Percentiles rank a stretch among this genome's conserved stretches.
Conservation (phyloP, 306 rosid genomes). For the Lablab purpureus region DNA sequence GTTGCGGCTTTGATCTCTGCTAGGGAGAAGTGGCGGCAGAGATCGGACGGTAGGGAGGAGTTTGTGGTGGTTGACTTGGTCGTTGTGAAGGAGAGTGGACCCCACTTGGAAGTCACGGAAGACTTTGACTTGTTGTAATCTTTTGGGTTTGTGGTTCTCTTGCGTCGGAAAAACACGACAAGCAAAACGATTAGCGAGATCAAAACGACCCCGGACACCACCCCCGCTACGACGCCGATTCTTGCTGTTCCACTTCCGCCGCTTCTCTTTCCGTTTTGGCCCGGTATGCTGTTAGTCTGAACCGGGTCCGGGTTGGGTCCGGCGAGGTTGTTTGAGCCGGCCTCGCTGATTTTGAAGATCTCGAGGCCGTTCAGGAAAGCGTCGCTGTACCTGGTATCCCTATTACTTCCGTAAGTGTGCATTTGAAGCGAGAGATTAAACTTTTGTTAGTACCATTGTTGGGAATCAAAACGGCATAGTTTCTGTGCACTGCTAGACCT, state of each 20-base stretch:
- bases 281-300: background rate
- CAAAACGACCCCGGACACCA: conserved; percentile 16
- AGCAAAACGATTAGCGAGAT: conserved; percentile 15
- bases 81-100: conserved; percentile 46
- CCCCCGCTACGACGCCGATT: conserved; percentile 18
- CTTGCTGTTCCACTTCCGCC: background rate
- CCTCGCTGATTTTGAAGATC: conserved; percentile 55
- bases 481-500: conserved; percentile 21
- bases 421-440: conserved; percentile 36
- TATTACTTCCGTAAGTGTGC: background rate
- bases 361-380: conserved; percentile 60
- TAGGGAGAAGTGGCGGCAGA: conserved; percentile 54
- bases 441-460: conserved; percentile 1
- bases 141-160: background rate
- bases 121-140: conserved; percentile 31
- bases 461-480: conserved; percentile 1
- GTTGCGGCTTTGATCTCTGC: conserved; percentile 49
- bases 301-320: conserved; percentile 53
- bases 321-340: conserved; percentile 31
- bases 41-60: conserved; percentile 48
- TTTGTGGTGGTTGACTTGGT: conserved; percentile 38
- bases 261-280: background rate
- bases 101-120: conserved; percentile 45
- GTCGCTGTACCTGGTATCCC: fast-evolving
- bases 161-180: background rate